Conservation (phyloP, 2,329 filamentous ascomycete genomes). For the Phialophora tarda region DNA sequence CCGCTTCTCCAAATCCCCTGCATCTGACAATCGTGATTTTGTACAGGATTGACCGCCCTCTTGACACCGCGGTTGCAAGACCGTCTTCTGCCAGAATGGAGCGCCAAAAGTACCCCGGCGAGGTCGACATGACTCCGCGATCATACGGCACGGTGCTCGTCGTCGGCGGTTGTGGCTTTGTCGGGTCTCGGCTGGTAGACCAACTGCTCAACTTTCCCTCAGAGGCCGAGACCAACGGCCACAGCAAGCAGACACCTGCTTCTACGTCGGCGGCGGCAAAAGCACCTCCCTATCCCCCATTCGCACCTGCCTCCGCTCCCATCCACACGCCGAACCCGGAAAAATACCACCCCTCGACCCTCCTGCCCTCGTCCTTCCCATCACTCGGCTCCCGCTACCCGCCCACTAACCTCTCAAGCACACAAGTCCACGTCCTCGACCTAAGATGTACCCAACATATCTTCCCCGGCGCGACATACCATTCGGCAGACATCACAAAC, state of each 20-base stretch:
- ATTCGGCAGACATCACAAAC: conserved; percentile 79
- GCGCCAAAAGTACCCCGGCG: neutral
- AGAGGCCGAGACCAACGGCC: conserved; percentile 39
- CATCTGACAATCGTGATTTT: neutral
- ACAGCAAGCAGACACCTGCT: neutral
- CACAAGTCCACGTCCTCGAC: conserved; percentile 72
- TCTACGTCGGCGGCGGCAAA: neutral
- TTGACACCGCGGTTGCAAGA: neutral
- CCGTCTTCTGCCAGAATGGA: conserved; percentile 17
- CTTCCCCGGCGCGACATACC: conserved; percentile 66
- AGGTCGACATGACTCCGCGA: conserved; percentile 41
- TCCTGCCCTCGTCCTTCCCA: conserved; percentile 48
- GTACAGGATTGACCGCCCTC: neutral
- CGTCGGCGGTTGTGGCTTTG: conserved; percentile 82
- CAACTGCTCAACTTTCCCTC: conserved; percentile 68
- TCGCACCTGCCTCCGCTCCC: neutral
- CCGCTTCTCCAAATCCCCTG: conserved; percentile 10
- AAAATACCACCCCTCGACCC: conserved; percentile 29
- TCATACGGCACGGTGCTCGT: conserved; percentile 74
- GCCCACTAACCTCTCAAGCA: conserved; percentile 48
- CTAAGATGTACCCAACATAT: conserved; percentile 73
- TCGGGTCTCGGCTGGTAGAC: conserved; percentile 81
- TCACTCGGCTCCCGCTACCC: conserved; percentile 50
- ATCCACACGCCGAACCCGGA: conserved; percentile 46
- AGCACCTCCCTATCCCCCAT: conserved; percentile 17